phyloP scores from a whole-genome alignment of 768 basidiomycete genomes.

The Boletus subcaerulescens region DNA sequence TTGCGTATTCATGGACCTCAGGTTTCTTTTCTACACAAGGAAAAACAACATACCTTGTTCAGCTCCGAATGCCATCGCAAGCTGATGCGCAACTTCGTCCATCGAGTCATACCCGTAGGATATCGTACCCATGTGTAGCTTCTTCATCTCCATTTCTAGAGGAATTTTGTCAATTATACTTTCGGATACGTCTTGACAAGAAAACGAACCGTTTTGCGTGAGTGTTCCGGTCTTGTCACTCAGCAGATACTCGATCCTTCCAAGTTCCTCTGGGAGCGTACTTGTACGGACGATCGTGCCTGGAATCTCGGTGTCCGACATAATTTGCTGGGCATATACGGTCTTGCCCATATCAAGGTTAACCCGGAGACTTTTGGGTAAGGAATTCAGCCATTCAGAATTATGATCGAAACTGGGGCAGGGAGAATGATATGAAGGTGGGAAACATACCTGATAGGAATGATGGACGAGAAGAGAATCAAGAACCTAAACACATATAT shows the following conservation, averaged over 20 bases:
- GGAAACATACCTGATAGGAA: slow-evolving; percentile 88
- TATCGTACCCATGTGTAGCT: slow-evolving; percentile 98
- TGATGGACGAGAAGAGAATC: slow-evolving; percentile 97
- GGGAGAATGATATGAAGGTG: neutral
- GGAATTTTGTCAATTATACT: neutral
- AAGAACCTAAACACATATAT: slow-evolving; percentile 96
- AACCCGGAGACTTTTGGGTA: slow-evolving; percentile 74
- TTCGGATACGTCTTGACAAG: neutral
- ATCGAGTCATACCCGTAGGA: slow-evolving; percentile 97
- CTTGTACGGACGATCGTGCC: slow-evolving; percentile 96
- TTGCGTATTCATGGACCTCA: slow-evolving; percentile 31
- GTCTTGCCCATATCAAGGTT: slow-evolving; percentile 99
- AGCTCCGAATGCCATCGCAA: slow-evolving; percentile 79
- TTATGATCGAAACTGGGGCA: neutral
- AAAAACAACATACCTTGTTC: slow-evolving; percentile 46
- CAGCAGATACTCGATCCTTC: slow-evolving; percentile 90
- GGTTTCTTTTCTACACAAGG: neutral
- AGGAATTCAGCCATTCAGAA: neutral
- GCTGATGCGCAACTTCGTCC: slow-evolving; percentile 95
- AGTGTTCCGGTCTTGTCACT: slow-evolving; percentile 98
- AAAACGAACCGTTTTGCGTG: slow-evolving; percentile 84
- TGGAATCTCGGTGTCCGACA: slow-evolving; percentile 90
- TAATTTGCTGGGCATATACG: slow-evolving; percentile 93
- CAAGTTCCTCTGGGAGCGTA: slow-evolving; percentile 94
- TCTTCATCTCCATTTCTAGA: slow-evolving; percentile 99